Evolutionary conservation across 345 rosid species (phyloP).

Genomic region (Rhodamnia argentea): DNA sequence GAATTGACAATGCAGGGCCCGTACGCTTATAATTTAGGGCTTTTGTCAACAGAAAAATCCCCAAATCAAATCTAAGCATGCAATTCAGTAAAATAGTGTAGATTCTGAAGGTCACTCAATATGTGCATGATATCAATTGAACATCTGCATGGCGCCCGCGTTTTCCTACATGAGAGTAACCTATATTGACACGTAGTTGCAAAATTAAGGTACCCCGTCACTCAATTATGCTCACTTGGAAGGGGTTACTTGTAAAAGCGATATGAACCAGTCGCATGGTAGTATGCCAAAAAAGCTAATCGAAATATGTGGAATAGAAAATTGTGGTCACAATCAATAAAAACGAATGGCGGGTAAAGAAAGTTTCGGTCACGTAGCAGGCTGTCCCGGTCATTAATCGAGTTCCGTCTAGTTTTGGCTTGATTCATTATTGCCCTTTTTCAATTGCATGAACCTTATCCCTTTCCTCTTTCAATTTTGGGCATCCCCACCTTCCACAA

Average conservation of each 20-base stretch:
- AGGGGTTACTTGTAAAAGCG: too few relatives aligned
- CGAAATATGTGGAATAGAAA: too few relatives aligned
- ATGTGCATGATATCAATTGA: neutral
- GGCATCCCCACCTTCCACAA: neutral
- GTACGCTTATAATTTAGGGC: neutral
- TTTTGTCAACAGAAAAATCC: neutral
- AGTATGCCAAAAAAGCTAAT: too few relatives aligned
- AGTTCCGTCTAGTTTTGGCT: neutral
- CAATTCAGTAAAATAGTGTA: neutral
- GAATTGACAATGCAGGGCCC: neutral
- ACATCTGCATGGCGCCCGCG: neutral
- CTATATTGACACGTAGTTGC: neutral
- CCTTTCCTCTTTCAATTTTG: neutral
- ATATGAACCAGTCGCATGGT: too few relatives aligned
- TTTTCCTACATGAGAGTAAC: neutral
- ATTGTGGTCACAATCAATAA: too few relatives aligned
- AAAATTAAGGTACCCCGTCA: too few relatives aligned
- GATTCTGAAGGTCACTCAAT: neutral
- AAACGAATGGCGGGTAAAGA: too few relatives aligned
- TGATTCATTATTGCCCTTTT: neutral
- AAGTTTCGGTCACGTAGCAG: too few relatives aligned
- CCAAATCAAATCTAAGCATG: neutral
- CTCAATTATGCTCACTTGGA: too few relatives aligned
- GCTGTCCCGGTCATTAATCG: too few relatives aligned
- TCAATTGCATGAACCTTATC: neutral